phyloP scores from a whole-genome alignment of 345 rosid genomes.

The Populus deltoides region DNA sequence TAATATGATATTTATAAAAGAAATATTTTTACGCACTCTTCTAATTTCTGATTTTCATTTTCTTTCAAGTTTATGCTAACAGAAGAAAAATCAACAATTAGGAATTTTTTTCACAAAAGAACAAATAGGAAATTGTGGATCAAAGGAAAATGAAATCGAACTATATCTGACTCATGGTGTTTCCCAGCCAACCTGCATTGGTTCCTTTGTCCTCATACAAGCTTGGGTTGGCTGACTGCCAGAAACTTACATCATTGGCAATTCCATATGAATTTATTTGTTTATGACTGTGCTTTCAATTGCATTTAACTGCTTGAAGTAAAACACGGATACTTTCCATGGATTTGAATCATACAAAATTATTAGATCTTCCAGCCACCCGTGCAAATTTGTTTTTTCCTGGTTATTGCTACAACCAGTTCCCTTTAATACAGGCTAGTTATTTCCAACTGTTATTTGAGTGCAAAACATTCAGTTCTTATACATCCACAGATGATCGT shows the following conservation, averaged over 20 bases:
- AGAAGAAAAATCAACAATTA: not conserved
- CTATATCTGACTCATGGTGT: not conserved
- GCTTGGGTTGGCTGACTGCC: not conserved
- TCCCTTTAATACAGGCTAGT: not conserved
- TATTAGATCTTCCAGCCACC: not conserved
- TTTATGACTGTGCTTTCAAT: not conserved
- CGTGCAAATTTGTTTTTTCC: not conserved
- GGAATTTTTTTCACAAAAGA: not conserved
- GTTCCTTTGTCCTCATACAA: not conserved
- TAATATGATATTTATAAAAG: not conserved
- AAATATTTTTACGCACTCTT: too few species aligned
- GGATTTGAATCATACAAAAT: not conserved
- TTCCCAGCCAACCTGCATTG: not conserved
- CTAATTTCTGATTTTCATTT: too few species aligned
- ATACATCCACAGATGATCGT: slow-evolving; percentile 60
- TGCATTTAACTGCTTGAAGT: not conserved
- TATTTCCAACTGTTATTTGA: slow-evolving; percentile 10
- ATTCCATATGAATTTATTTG: not conserved
- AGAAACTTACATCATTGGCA: not conserved
- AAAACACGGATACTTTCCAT: not conserved
- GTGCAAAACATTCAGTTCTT: slow-evolving; percentile 18
- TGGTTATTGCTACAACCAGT: not conserved
- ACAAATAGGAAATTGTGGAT: too few species aligned
- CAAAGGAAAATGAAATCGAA: not conserved
- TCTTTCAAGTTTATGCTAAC: not conserved